phyloP scores from a whole-genome alignment of 805 yeast species.

The Vanderwaltozyma verrucispora region DNA sequence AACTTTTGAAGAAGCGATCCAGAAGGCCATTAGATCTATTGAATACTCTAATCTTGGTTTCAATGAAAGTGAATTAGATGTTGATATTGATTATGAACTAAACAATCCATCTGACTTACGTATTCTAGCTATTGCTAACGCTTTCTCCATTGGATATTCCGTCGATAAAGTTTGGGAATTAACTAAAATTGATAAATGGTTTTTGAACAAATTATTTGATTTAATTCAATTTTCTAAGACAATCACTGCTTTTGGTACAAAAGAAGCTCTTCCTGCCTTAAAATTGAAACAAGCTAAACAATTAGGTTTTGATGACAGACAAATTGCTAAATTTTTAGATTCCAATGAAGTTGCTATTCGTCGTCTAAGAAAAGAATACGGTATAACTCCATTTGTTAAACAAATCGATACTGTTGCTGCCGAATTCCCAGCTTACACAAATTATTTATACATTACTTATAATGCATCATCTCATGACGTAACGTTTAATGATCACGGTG shows the following conservation, averaged over 20 bases:
- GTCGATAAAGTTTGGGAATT: conserved; percentile 87
- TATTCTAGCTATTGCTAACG: conserved; percentile 92
- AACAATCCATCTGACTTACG: conserved; percentile 98
- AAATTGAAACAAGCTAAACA: conserved; percentile 83
- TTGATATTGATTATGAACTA: conserved; percentile 85
- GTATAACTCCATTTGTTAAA: conserved; percentile 84
- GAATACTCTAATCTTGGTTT: conserved; percentile 95
- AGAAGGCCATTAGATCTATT: conserved; percentile 86
- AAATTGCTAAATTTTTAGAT: conserved; percentile 77
- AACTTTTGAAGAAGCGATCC: conserved; percentile 95
- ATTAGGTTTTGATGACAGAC: conserved; percentile 94
- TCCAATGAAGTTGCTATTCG: conserved; percentile 92
- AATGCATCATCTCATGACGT: conserved; percentile 85
- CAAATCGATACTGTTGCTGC: conserved; percentile 99
- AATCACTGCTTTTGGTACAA: conserved; percentile 45
- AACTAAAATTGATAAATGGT: conserved; percentile 94
- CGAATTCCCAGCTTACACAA: conserved; percentile 94
- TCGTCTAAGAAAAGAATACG: conserved; percentile 75
- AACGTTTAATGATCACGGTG: conserved; percentile 83
- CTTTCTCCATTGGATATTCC: conserved; percentile 76
- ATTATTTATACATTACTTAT: conserved; percentile 89
- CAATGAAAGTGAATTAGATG: conserved; percentile 77
- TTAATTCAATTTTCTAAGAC: conserved; percentile 62
- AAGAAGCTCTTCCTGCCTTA: conserved; percentile 47
- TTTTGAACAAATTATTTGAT: conserved; percentile 73